Conservation (phyloP, 2,329 filamentous ascomycete species). For the Penicillium rolfsii region DNA sequence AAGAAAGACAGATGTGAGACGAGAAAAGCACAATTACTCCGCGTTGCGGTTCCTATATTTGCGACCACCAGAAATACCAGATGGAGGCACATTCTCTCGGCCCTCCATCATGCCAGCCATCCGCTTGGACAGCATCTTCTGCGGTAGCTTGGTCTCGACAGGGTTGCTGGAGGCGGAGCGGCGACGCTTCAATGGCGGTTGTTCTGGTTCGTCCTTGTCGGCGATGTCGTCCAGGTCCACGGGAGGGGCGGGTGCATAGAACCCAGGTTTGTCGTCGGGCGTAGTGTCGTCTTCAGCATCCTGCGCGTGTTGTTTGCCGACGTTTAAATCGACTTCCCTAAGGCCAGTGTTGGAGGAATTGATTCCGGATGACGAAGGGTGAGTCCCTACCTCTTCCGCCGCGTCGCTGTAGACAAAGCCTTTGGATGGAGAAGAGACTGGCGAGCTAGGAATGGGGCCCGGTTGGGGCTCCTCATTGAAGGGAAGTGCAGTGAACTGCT, state of each 20-base stretch:
- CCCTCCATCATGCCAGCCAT: slow-evolving; percentile 49
- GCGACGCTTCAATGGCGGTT: slow-evolving; percentile 34
- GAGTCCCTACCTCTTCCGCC: slow-evolving; percentile 43
- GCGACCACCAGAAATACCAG: slow-evolving; percentile 32
- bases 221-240: slow-evolving; percentile 21
- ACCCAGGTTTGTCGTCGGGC: slow-evolving; percentile 19
- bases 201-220: slow-evolving; percentile 30
- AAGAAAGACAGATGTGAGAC: slow-evolving; percentile 6
- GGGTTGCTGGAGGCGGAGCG: slow-evolving; percentile 32
- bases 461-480: slow-evolving; percentile 37
- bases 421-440: slow-evolving; percentile 52
- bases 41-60: slow-evolving; percentile 38
- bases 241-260: slow-evolving; percentile 9
- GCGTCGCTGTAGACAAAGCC: slow-evolving; percentile 57
- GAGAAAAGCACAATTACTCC: slow-evolving; percentile 18
- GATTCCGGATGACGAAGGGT: slow-evolving; percentile 33
- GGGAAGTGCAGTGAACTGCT: slow-evolving; percentile 37
- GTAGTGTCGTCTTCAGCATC: slow-evolving; percentile 22
- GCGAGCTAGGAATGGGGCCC: slow-evolving; percentile 27
- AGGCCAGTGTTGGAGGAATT: slow-evolving; percentile 48
- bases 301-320: slow-evolving; percentile 40
- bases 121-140: slow-evolving; percentile 45
- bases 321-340: slow-evolving; percentile 57
- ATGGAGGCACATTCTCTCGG: slow-evolving; percentile 48
- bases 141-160: slow-evolving; percentile 47